Percentiles rank a stretch among this genome's conserved stretches.
Conservation (phyloP, 805 yeast genomes). For the Ogataea ganodermae region DNA sequence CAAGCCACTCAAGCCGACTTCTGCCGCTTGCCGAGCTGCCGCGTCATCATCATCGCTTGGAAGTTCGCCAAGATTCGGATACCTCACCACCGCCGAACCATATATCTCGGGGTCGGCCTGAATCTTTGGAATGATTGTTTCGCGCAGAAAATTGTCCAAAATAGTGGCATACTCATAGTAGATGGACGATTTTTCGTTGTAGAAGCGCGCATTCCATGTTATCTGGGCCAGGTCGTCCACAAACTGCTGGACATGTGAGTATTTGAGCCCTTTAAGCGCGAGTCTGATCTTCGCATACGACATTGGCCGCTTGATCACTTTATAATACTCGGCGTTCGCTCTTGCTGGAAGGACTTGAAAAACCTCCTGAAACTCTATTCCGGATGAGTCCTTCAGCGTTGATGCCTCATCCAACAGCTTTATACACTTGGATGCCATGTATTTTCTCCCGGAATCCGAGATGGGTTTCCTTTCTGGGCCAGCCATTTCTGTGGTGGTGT, state of each 20-base stretch:
- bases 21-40: constrained; percentile 4
- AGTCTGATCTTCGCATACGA: constrained; percentile 73
- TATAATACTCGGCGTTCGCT: constrained; percentile 77
- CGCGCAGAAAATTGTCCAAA: constrained; percentile 52
- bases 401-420: constrained; percentile 25
- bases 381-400: constrained; percentile 30
- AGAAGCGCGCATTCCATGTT: constrained; percentile 86
- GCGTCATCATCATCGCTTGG: constrained; percentile 38
- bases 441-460: constrained; percentile 23
- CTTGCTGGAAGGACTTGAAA: constrained; percentile 76
- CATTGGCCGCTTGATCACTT: constrained; percentile 75
- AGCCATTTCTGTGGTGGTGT: no score
- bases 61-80: constrained; percentile 71
- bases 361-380: constrained; percentile 34
- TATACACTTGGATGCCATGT: constrained; percentile 20
- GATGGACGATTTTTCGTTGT: constrained; percentile 68
- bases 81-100: constrained; percentile 41
- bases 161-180: constrained; percentile 70
- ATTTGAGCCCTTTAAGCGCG: constrained; percentile 53
- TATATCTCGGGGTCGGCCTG: constrained; percentile 40
- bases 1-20: neutral
- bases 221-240: constrained; percentile 79
- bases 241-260: constrained; percentile 66
- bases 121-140: constrained; percentile 51
- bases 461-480: no score